Percentiles rank a stretch among this genome's conserved stretches.
These are phyloP conservation scores for Sonneratia caseolaris DNA, from an alignment of 345 rosid genomes.

Conservation along the genomic window DNA sequence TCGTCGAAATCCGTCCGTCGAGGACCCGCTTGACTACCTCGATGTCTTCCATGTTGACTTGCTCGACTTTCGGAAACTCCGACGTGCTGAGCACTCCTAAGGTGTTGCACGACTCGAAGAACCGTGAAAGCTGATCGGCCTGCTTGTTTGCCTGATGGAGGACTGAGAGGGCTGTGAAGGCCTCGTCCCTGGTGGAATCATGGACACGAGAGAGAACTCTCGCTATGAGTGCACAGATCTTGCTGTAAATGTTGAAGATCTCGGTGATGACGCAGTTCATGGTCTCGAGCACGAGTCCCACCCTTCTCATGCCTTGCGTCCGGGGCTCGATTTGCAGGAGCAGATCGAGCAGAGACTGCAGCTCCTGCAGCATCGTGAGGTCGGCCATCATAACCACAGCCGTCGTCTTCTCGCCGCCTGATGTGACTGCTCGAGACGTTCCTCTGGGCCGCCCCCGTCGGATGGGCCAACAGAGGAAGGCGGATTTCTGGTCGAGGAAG, in stretches of 20 bases:
- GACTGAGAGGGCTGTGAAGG: slow-evolving; percentile 37
- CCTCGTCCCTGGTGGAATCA: slow-evolving; percentile 32
- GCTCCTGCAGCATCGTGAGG: slow-evolving; percentile 34
- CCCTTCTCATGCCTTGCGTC: slow-evolving; percentile 29
- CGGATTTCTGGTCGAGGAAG: slow-evolving; percentile 50
- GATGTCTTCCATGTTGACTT: no score
- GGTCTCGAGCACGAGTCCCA: slow-evolving; percentile 46
- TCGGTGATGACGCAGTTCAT: slow-evolving; percentile 65
- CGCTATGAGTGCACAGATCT: slow-evolving; percentile 44
- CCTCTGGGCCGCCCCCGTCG: no score
- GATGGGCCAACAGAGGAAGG: slow-evolving; percentile 13
- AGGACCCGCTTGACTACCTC: no score
- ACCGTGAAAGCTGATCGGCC: no score
- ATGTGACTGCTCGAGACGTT: background rate
- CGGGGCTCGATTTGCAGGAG: slow-evolving; percentile 55
- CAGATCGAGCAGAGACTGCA: slow-evolving; percentile 47
- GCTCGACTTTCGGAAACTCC: no score
- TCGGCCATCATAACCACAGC: slow-evolving; percentile 18
- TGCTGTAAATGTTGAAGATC: slow-evolving; percentile 45
- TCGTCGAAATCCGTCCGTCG: no score
- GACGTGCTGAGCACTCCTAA: no score
- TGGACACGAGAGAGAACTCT: slow-evolving; percentile 30
- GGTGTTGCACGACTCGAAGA: no score
- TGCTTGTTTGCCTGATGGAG: slow-evolving; percentile 14
- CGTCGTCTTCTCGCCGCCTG: slow-evolving; percentile 9